phyloP scores from a whole-genome alignment of 768 basidiomycete genomes.

The Tephrocybe sp. region DNA sequence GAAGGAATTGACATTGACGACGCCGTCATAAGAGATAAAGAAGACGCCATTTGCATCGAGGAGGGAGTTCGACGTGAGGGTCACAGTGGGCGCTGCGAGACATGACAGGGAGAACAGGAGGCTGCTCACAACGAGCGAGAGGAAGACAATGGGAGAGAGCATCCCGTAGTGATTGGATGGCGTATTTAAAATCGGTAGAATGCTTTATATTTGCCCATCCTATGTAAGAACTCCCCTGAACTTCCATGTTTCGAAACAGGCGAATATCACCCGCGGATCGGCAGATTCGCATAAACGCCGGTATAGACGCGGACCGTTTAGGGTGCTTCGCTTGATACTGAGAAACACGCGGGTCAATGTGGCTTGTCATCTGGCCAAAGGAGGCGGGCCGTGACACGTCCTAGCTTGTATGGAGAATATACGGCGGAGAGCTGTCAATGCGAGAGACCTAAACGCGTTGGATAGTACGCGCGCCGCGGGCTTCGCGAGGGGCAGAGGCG shows the following conservation, averaged over 20 bases:
- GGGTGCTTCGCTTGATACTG: conserved; percentile 4
- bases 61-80: conserved; percentile 34
- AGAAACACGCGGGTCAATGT: background rate
- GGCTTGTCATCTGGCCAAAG: conserved; percentile 9
- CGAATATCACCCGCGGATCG: background rate
- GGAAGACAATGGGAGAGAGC: conserved; percentile 6
- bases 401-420: no score
- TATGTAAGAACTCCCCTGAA: no score
- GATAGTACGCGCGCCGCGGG: no score
- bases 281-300: conserved; percentile 1
- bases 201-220: no score
- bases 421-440: no score
- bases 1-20: conserved; percentile 48
- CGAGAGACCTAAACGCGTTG: no score
- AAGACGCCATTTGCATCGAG: conserved; percentile 41
- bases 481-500: no score
- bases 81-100: conserved; percentile 37
- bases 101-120: conserved; percentile 12
- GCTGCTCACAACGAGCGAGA: conserved; percentile 9
- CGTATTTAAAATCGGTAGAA: background rate
- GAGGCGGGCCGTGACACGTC: conserved; percentile 5
- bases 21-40: conserved; percentile 44
- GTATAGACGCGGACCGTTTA: conserved; percentile 8
- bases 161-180: conserved; percentile 2
- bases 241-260: background rate